A percentile compares a stretch with the other conserved stretches of the same genome.
phyloP scores from a whole-genome alignment of 768 basidiomycete species.

The Pilatotrama ljubarskyi region DNA sequence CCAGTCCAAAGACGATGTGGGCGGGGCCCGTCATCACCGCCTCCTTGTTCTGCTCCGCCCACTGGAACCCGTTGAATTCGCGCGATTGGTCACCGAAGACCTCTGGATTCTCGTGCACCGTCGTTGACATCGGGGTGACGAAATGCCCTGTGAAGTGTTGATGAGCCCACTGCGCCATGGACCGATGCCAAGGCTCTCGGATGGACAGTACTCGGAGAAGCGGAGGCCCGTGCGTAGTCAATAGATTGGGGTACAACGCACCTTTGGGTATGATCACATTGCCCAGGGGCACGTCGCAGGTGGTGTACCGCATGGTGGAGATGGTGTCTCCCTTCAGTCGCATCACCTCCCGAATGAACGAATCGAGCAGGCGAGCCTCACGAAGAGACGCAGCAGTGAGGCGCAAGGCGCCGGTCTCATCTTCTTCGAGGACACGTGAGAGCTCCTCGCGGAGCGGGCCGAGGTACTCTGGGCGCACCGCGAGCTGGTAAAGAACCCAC shows the following conservation, averaged over 20 bases:
- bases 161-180: background rate
- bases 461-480: slow-evolving; percentile 33
- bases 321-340: slow-evolving; percentile 39
- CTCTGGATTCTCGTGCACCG: slow-evolving; percentile 29
- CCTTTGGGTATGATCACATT: slow-evolving; percentile 35
- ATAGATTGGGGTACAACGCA: background rate
- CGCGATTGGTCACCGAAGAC: slow-evolving; percentile 29
- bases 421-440: slow-evolving; percentile 25
- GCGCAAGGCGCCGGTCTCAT: slow-evolving; percentile 23
- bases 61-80: slow-evolving; percentile 33
- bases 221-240: too few species aligned
- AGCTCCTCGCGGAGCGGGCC: slow-evolving; percentile 33
- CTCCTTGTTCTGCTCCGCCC: slow-evolving; percentile 31
- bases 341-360: slow-evolving; percentile 40
- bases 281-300: slow-evolving; percentile 28
- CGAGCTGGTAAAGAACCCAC: slow-evolving; percentile 37
- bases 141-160: slow-evolving; percentile 23
- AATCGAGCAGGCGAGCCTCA: slow-evolving; percentile 33
- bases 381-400: slow-evolving; percentile 32
- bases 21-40: slow-evolving; percentile 33
- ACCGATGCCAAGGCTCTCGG: background rate
- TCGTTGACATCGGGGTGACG: slow-evolving; percentile 34
- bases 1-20: slow-evolving; percentile 37
- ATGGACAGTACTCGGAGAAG: background rate
- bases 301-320: slow-evolving; percentile 31